These are phyloP conservation scores for Nitzschia putrida DNA, from an alignment of 108 stramenopile genomes.

Conservation along the genomic window DNA sequence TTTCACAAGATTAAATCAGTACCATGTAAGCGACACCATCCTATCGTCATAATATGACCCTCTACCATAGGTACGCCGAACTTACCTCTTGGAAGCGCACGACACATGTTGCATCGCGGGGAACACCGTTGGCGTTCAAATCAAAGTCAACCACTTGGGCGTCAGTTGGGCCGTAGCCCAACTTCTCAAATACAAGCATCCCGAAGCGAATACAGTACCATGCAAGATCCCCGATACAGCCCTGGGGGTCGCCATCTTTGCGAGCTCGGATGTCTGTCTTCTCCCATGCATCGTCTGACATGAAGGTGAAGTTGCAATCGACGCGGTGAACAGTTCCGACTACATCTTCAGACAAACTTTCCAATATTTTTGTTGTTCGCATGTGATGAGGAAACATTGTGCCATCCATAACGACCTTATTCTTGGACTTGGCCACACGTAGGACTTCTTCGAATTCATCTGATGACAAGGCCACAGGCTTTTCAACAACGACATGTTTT, in stretches of 20 bases:
- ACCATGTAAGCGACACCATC: constrained; percentile 23
- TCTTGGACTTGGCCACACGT: constrained; percentile 39
- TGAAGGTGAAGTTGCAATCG: neutral
- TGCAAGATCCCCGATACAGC: constrained; percentile 54
- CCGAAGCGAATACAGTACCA: constrained; percentile 54
- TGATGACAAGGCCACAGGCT: constrained; percentile 55
- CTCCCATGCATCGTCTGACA: neutral
- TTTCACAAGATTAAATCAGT: constrained; percentile 3
- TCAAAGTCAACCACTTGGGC: constrained; percentile 39
- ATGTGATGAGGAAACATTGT: constrained; percentile 73
- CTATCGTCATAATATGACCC: no score
- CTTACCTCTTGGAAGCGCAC: constrained; percentile 39
- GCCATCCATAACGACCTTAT: constrained; percentile 55
- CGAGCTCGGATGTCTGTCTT: constrained; percentile 35
- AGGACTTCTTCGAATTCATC: constrained; percentile 48
- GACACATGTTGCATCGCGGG: constrained; percentile 28
- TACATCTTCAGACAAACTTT: neutral
- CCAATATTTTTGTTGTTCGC: neutral
- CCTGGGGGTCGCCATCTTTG: constrained; percentile 48
- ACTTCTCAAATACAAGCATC: constrained; percentile 34
- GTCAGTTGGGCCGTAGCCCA: constrained; percentile 12
- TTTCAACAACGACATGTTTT: constrained; percentile 68
- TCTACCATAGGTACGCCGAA: constrained; percentile 1
- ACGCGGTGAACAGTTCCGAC: neutral
- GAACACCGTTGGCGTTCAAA: constrained; percentile 41